Conservation (phyloP, 1,139 yeast genomes). For the Magnusiomyces paraingens region DNA sequence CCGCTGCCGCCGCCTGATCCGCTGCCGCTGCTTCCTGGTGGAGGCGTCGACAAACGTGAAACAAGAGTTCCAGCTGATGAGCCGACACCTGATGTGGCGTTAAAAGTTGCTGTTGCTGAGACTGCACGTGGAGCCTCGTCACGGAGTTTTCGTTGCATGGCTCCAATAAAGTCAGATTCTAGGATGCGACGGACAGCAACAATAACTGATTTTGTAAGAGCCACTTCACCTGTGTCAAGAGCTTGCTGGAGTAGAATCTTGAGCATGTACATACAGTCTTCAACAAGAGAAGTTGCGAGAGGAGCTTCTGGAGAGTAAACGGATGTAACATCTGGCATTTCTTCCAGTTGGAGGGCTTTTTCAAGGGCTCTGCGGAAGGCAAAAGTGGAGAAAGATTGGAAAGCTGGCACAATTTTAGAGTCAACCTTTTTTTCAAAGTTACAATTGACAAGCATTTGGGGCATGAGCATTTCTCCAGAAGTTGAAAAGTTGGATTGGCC, state of each 20-base stretch:
- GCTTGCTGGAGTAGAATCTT: conserved; percentile 58
- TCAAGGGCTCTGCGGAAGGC: conserved; percentile 75
- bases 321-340: conserved; percentile 46
- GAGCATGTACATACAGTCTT: conserved; percentile 70
- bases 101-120: conserved; percentile 17
- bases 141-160: conserved; percentile 46
- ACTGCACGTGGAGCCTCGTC: conserved; percentile 38
- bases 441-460: conserved; percentile 46
- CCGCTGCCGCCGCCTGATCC: conserved; percentile 6
- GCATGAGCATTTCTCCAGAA: conserved; percentile 23
- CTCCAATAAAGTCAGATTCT: conserved; percentile 43
- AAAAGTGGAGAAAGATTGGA: conserved; percentile 57
- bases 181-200: conserved; percentile 41
- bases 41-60: conserved; percentile 16
- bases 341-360: conserved; percentile 75
- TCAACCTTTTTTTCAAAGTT: conserved; percentile 55
- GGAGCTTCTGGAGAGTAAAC: conserved; percentile 43
- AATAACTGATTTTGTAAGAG: conserved; percentile 48
- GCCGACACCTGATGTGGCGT: conserved; percentile 19
- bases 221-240: conserved; percentile 54
- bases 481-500: conserved; percentile 8
- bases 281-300: conserved; percentile 78
- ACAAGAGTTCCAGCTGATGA: conserved; percentile 15
- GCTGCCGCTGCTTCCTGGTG: conserved; percentile 13
- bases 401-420: conserved; percentile 49